phyloP scores from a whole-genome alignment of 176 grass and related monocot genomes.

The Paspalum vaginatum region DNA sequence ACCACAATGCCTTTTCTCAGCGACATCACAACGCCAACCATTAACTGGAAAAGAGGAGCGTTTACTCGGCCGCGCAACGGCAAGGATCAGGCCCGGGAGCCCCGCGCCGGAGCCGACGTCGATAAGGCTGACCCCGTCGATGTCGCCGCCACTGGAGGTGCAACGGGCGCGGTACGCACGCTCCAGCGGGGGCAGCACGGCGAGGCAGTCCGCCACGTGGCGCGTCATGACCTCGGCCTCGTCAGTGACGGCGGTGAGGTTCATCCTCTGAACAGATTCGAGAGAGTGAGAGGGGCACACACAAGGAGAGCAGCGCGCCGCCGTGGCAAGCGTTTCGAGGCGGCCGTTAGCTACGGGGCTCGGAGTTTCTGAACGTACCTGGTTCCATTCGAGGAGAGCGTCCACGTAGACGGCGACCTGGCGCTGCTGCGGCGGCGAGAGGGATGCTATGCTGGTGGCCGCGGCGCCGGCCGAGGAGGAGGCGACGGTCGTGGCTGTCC shows the following conservation, averaged over 20 bases:
- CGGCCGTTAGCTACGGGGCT: background rate
- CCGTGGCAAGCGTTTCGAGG: background rate
- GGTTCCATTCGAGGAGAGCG: constrained; percentile 83
- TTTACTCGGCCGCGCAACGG: constrained; percentile 75
- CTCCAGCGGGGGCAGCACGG: constrained; percentile 64
- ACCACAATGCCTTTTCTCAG: background rate
- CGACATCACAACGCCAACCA: background rate
- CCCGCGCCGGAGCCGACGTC: constrained; percentile 86
- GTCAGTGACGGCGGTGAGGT: constrained; percentile 81
- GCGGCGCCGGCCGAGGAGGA: constrained; percentile 4
- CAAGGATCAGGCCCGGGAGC: constrained; percentile 74
- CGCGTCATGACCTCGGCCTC: constrained; percentile 82
- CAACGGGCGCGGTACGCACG: constrained; percentile 52
- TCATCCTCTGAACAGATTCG: constrained; percentile 68
- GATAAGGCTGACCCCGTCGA: constrained; percentile 55
- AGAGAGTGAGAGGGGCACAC: background rate
- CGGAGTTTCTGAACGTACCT: constrained; percentile 43
- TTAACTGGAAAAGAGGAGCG: background rate
- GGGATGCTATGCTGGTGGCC: background rate
- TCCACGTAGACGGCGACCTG: constrained; percentile 76
- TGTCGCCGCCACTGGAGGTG: constrained; percentile 16
- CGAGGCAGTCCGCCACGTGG: constrained; percentile 76
- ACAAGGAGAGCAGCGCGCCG: background rate
- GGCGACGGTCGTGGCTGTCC: constrained; percentile 8
- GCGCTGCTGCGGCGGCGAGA: constrained; percentile 65